Evolutionary conservation across 1,139 yeast genomes (phyloP).

Genomic region (Diutina pseudorugosa): DNA sequence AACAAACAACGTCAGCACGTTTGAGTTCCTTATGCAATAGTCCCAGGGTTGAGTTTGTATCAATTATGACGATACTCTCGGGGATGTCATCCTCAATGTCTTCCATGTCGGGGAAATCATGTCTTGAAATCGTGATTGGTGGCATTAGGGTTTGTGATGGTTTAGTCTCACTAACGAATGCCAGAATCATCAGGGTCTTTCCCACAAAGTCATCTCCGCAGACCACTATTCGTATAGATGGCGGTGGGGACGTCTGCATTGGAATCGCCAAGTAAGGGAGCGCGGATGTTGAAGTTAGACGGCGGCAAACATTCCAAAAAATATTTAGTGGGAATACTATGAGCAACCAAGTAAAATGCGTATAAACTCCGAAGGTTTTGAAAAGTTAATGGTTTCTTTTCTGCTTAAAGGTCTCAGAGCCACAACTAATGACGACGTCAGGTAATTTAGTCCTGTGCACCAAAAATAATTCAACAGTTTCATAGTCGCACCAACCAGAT

Average conservation of each 20-base stretch:
- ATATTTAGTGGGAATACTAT: no score
- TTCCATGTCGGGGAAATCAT: constrained; percentile 19
- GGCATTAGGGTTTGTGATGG: constrained; percentile 70
- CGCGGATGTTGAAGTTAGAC: no score
- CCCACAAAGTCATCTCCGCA: constrained; percentile 97
- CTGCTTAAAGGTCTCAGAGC: no score
- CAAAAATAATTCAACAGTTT: no score
- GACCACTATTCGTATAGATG: constrained; percentile 42
- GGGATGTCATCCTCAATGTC: constrained; percentile 39
- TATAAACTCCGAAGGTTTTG: no score
- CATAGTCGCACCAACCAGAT: not conserved
- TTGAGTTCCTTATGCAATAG: constrained; percentile 63
- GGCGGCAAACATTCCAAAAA: no score
- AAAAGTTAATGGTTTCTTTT: no score
- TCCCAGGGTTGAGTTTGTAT: constrained; percentile 61
- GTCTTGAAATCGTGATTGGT: constrained; percentile 54
- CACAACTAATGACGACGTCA: no score
- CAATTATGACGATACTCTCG: constrained; percentile 59
- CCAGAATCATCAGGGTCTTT: constrained; percentile 62
- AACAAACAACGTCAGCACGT: constrained; percentile 83
- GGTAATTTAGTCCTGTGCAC: no score
- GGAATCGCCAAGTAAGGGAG: not conserved
- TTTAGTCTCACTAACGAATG: constrained; percentile 66
- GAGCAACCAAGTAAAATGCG: no score
- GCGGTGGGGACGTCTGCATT: not conserved